phyloP scores from a whole-genome alignment of 495 filamentous ascomycete genomes.

The Annulohypoxylon stygium region DNA sequence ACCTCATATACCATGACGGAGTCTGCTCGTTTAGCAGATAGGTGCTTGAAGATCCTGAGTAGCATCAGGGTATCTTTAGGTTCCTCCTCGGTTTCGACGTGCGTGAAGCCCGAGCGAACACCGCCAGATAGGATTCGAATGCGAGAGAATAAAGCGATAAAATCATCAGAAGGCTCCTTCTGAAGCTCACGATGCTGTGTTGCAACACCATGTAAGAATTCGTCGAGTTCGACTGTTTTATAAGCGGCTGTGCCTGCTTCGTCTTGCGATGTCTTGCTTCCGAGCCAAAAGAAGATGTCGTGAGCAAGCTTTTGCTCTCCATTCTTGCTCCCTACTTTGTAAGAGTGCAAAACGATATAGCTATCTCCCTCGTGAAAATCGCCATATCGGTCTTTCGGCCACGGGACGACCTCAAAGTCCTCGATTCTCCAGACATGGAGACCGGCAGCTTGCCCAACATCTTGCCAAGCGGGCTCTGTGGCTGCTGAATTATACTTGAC shows the following conservation, averaged over 20 bases:
- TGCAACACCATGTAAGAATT: conserved; percentile 70
- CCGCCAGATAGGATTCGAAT: conserved; percentile 68
- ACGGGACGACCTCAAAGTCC: conserved; percentile 70
- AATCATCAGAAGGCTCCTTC: conserved; percentile 67
- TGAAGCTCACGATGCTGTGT: conserved; percentile 72
- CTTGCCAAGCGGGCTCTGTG: conserved; percentile 73
- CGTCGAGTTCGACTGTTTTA: conserved; percentile 75
- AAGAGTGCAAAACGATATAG: conserved; percentile 71
- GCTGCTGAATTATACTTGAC: conserved; percentile 72
- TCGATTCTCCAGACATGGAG: conserved; percentile 73
- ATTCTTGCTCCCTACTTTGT: conserved; percentile 60
- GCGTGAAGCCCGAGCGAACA: conserved; percentile 69
- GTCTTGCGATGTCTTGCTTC: conserved; percentile 70
- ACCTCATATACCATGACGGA: conserved; percentile 71
- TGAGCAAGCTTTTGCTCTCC: conserved; percentile 63
- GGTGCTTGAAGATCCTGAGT: conserved; percentile 70
- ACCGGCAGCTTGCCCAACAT: conserved; percentile 63
- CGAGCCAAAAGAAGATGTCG: conserved; percentile 73
- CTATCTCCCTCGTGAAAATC: conserved; percentile 74
- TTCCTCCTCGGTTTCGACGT: conserved; percentile 63
- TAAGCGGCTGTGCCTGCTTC: conserved; percentile 74
- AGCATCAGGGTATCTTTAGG: conserved; percentile 61
- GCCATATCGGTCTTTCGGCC: conserved; percentile 65
- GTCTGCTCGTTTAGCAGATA: conserved; percentile 56
- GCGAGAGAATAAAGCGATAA: conserved; percentile 68